Conservation (phyloP, 2,329 filamentous ascomycete genomes). For the Fusarium sp. region DNA sequence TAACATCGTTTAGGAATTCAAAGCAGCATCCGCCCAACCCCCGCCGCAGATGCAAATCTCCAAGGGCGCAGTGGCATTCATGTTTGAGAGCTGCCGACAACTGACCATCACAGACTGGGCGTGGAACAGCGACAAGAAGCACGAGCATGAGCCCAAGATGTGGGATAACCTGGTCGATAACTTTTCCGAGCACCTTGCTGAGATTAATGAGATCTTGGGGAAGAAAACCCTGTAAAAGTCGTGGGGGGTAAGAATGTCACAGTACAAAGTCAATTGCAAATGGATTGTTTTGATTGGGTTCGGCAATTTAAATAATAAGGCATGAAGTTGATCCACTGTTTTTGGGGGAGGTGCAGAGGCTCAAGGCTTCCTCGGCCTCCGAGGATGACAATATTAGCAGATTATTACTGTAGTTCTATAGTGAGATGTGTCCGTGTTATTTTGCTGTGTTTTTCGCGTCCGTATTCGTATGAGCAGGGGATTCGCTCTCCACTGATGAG, state of each 20-base stretch:
- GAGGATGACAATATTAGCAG: background rate
- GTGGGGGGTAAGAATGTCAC: background rate
- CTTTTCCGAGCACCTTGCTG: conserved; percentile 33
- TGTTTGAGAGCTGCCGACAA: conserved; percentile 39
- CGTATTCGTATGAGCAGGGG: background rate
- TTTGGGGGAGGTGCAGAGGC: background rate
- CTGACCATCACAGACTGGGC: conserved; percentile 39
- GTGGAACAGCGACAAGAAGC: conserved; percentile 38
- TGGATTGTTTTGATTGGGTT: background rate
- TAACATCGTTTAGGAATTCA: conserved; percentile 25
- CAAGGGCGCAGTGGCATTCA: conserved; percentile 36
- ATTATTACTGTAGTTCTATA: fast-evolving
- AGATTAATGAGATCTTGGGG: conserved; percentile 28
- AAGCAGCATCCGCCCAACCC: conserved; percentile 30
- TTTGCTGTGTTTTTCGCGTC: background rate
- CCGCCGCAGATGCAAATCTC: conserved; percentile 34
- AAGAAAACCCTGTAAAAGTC: background rate
- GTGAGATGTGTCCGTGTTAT: fast-evolving
- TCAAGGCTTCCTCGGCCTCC: background rate
- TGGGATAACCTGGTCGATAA: conserved; percentile 39
- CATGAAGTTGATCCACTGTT: background rate
- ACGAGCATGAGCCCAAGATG: conserved; percentile 40
- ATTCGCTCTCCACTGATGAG: fast-evolving
- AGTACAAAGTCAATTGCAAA: background rate
- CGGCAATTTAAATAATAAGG: background rate